phyloP scores from a whole-genome alignment of 352 stramenopile genomes.

The Phytophthora citricola region DNA sequence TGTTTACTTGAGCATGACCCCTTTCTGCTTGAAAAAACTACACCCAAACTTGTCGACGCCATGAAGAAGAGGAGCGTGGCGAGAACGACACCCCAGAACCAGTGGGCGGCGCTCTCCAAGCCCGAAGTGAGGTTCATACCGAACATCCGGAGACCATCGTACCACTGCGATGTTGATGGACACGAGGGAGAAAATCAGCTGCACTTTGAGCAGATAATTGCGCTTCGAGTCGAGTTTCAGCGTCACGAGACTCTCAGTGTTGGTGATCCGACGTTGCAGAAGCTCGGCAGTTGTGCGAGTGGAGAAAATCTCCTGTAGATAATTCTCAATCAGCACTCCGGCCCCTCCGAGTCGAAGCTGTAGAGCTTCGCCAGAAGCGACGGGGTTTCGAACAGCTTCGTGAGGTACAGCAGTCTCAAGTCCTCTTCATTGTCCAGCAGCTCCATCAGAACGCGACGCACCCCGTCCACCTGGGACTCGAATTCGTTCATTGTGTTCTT shows the following conservation, averaged over 20 bases:
- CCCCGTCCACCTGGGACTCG: constrained; percentile 56
- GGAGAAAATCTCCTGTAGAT: constrained; percentile 76
- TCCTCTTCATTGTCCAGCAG: constrained; percentile 70
- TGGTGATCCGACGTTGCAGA: constrained; percentile 67
- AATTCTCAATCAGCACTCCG: constrained; percentile 68
- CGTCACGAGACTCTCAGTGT: constrained; percentile 72
- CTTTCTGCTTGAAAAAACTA: constrained; percentile 34
- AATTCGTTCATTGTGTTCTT: constrained; percentile 75
- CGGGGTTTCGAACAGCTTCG: constrained; percentile 58
- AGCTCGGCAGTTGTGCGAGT: constrained; percentile 67
- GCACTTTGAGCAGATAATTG: constrained; percentile 59
- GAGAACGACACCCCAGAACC: constrained; percentile 48
- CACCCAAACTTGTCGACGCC: constrained; percentile 20
- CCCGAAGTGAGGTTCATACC: constrained; percentile 45
- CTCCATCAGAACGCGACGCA: constrained; percentile 62
- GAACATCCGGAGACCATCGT: constrained; percentile 41
- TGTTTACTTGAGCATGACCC: constrained; percentile 35
- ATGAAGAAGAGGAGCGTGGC: constrained; percentile 38
- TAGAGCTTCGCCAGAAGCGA: constrained; percentile 49
- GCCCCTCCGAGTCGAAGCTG: constrained; percentile 69
- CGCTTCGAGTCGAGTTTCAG: constrained; percentile 72
- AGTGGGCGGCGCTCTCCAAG: constrained; percentile 24
- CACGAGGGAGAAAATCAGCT: constrained; percentile 44
- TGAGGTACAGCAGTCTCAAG: constrained; percentile 58
- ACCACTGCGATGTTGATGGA: constrained; percentile 40